Base-by-base conservation (phyloP, 352 stramenopile genomes). In the Phytophthora kernoviae region DNA sequence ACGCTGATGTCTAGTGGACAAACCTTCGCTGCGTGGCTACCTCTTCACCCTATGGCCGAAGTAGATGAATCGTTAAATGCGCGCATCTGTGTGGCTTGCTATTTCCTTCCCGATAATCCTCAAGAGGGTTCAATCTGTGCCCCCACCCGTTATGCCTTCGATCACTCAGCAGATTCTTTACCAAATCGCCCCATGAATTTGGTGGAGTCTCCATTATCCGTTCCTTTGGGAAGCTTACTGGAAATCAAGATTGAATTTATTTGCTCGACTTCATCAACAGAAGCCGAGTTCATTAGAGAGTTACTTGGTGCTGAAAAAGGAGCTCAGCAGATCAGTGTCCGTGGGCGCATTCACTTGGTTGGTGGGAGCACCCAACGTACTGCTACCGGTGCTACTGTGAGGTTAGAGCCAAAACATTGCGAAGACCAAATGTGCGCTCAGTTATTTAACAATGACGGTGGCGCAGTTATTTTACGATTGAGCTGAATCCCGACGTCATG, bases 401-500 rank as follows among this genome's bases (percentile, higher is more conserved):
- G n/a, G 10, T 2, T n/a, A 14, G 57, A 62, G n/a, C 21, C 26
- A 4, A 42, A 30, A 1, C 63, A 72, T 26, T 72, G 63, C 22
- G 27, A 55, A 33, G 43, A 42, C 8, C 37, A 65, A 37, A 20
- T 17, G 2, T 72, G 63, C 17, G 39, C 21, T 21, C 45, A 34
- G 2, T 18, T 72, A 12, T 11, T 43, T 37, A 45, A 20, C 21
- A 58, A 56, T 12, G 48, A 55, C 9, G 27, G 21, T 8, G 30
- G 49, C 5, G 26, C 6, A 14, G 20, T 50, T 18, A 41, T 17
- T 2, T 43, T 68, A 21, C 51, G 36, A 26, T 72, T 72, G 50
- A 72, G 39, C 47, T 72, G 0, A 55, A 40, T 26, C 63, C 63
- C 9, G 58, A 72, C 24, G 63, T 72, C n/a, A 18, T 62, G 36